A percentile compares a stretch with the other conserved stretches of the same genome.
These are phyloP conservation scores for Mycena vulgaris DNA, from an alignment of 768 basidiomycete genomes.

Conservation along the genomic window DNA sequence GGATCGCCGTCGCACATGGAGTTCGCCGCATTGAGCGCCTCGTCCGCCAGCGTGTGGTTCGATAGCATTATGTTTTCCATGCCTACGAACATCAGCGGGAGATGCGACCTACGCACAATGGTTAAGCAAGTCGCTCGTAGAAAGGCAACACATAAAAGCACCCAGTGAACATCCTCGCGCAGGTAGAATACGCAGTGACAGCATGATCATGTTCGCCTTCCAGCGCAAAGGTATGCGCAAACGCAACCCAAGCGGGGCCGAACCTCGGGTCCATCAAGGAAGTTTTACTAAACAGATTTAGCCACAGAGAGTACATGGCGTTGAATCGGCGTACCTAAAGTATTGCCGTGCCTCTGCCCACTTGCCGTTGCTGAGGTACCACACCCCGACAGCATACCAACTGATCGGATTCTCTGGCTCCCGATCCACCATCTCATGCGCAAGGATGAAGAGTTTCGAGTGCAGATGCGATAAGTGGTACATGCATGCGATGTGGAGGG, in stretches of 20 bases:
- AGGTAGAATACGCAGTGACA: conserved; percentile 98
- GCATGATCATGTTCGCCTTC: conserved; percentile 99
- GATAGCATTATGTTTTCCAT: conserved; percentile 98
- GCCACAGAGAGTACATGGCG: conserved; percentile 3
- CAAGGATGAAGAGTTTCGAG: conserved; percentile 94
- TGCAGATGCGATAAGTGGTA: conserved; percentile 94
- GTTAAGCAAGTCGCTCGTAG: neutral
- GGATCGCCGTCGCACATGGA: conserved; percentile 91
- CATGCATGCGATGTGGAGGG: conserved; percentile 98
- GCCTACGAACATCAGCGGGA: conserved; percentile 95
- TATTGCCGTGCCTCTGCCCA: conserved; percentile 95
- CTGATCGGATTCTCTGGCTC: conserved; percentile 95
- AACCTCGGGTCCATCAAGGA: conserved; percentile 97
- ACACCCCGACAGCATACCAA: conserved; percentile 99
- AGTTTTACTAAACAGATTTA: conserved; percentile 78
- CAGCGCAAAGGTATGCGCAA: conserved; percentile 96
- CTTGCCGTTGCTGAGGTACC: conserved; percentile 91
- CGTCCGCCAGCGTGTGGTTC: conserved; percentile 86
- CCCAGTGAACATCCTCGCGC: conserved; percentile 96
- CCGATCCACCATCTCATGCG: conserved; percentile 94
- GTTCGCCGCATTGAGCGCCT: conserved; percentile 88
- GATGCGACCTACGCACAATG: conserved; percentile 83
- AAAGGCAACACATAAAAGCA: conserved; percentile 51
- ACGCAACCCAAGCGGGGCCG: conserved; percentile 97
- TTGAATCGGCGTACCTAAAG: conserved; percentile 80